Evolutionary conservation across 768 basidiomycete genomes (phyloP), one percentile per base, ranked within the genome.

Genomic region (Xanthoconium purpureum): DNA sequence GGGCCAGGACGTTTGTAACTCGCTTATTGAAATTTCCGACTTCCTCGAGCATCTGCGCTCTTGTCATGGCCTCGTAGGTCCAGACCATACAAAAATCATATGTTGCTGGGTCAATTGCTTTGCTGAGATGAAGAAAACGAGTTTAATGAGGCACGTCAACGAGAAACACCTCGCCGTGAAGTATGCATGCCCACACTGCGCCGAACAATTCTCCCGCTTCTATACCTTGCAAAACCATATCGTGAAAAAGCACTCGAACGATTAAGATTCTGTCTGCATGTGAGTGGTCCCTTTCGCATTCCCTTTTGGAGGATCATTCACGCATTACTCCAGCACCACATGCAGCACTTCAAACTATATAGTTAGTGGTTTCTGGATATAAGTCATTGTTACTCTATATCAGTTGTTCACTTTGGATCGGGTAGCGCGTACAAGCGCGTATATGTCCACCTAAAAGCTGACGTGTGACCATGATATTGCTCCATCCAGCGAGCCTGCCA

Each of bases 151-250:
- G 15, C 70, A 73, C 17, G 45, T 71, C 18, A 60, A 61, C 30
- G 70, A 71, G 42, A 56, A 29, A 29, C 70, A 71, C 24, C 59
- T 71, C n/a, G n/a, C n/a, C n/a, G n/a, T n/a, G 55, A 57, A 46
- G 43, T 52, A 59, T 32, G 0, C 8, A 4, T 71, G 69, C 48
- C 44, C 57, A 6, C 15, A 39, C 15, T 73, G 70, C 32, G 2
- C 28, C 5, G 62, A 65, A 15, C 47, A 36, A 32, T 71, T 71
- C 52, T 66, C 71, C 3, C 69, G 71, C 18, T 50, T n/a, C 50
- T 6, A 71, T 20, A 65, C 69, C 10, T 44, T 61, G 40, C 50
- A 55, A 10, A 24, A 6, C 5, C 71, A 71, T 35, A 0, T 53
- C 0, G 30, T 28, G 43, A 55, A 15, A 13, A 63, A 60, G 30